Evolutionary conservation across 83 land plant genomes (phyloP).

Genomic region (Picea mariana): DNA sequence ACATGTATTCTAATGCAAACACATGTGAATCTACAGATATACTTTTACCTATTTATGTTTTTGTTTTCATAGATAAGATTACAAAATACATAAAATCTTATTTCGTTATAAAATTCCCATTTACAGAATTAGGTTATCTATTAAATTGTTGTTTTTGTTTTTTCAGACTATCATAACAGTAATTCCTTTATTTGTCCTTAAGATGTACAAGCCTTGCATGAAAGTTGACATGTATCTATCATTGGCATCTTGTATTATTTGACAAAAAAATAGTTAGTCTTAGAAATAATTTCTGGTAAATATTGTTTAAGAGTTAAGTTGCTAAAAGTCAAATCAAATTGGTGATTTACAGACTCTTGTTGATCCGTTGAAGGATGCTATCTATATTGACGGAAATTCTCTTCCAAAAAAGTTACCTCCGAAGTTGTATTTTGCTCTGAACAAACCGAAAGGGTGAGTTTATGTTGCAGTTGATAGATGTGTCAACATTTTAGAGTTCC

Average conservation of each 20-base stretch:
- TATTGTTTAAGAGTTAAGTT: slow-evolving; percentile 1
- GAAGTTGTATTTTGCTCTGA: slow-evolving; percentile 88
- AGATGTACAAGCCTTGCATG: not conserved
- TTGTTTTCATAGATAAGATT: not conserved
- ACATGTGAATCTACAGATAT: not conserved
- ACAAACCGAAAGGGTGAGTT: slow-evolving; percentile 99
- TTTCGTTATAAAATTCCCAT: too few species aligned
- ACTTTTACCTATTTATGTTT: not conserved
- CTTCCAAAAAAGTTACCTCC: slow-evolving; percentile 85
- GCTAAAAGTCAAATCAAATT: not conserved
- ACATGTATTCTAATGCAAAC: not conserved
- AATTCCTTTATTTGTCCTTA: not conserved
- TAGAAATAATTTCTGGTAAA: not conserved
- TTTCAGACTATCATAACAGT: not conserved
- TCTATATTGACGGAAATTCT: slow-evolving; percentile 86
- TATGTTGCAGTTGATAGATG: not conserved
- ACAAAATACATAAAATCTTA: not conserved
- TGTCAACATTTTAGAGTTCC: not conserved
- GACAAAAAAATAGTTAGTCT: too few species aligned
- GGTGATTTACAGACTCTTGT: slow-evolving; percentile 78
- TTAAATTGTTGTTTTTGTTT: not conserved
- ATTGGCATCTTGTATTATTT: not conserved
- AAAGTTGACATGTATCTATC: not conserved
- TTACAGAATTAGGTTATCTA: not conserved
- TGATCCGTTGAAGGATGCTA: slow-evolving; percentile 78